These are phyloP conservation scores for Nymphaea colorata DNA, from an alignment of 164 flowering plant species.

Conservation along the genomic window DNA sequence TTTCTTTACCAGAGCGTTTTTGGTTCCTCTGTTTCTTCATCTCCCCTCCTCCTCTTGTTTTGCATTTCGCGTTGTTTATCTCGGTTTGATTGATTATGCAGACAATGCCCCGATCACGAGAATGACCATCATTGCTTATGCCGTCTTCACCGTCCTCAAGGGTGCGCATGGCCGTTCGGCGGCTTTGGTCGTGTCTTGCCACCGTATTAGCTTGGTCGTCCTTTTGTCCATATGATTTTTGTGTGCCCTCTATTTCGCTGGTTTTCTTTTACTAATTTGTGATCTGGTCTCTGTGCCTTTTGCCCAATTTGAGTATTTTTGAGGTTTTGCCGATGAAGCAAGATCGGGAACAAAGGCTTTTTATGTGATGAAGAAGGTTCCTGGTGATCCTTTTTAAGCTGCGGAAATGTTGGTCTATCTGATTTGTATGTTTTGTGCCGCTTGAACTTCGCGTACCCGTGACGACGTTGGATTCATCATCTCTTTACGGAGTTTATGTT, in stretches of 20 bases:
- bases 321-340: too few relatives aligned
- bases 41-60: not conserved
- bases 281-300: too few relatives aligned
- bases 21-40: not conserved
- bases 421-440: too few relatives aligned
- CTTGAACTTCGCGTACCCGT: too few relatives aligned
- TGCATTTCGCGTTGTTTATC: not conserved
- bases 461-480: too few relatives aligned
- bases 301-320: too few relatives aligned
- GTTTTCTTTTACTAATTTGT: too few relatives aligned
- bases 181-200: slow-evolving; percentile 55
- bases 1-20: not conserved
- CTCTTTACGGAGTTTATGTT: too few relatives aligned
- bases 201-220: slow-evolving; percentile 50
- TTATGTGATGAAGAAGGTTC: too few relatives aligned
- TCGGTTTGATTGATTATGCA: slow-evolving; percentile 14
- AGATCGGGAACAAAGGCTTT: too few relatives aligned
- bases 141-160: slow-evolving; percentile 50
- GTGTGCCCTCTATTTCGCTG: not conserved
- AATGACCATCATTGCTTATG: slow-evolving; percentile 46
- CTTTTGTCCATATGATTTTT: not conserved
- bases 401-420: too few relatives aligned
- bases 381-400: too few relatives aligned
- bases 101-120: slow-evolving; percentile 91
- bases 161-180: slow-evolving; percentile 72